These are phyloP conservation scores for Rhynchosporium agropyri DNA, from an alignment of 2,329 filamentous ascomycete species.

Conservation along the genomic window DNA sequence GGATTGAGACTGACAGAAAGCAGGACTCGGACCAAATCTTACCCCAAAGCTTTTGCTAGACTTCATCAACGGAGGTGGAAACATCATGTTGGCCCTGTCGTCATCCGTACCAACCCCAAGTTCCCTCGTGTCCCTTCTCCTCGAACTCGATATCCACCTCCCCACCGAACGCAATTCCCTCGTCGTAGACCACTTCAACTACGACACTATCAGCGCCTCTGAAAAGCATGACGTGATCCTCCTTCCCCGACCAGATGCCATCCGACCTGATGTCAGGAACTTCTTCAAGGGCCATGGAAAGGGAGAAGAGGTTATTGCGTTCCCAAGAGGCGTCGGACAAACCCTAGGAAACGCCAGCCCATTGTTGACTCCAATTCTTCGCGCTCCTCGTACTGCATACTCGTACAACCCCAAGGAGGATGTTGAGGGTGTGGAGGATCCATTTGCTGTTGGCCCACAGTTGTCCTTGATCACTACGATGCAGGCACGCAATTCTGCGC, in stretches of 20 bases:
- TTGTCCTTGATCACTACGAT: constrained; percentile 81
- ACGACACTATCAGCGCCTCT: constrained; percentile 73
- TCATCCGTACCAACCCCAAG: constrained; percentile 69
- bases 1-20: constrained; percentile 19
- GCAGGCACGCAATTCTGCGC: constrained; percentile 92
- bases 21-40: constrained; percentile 84
- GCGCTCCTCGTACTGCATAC: constrained; percentile 84
- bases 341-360: constrained; percentile 74
- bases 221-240: constrained; percentile 90
- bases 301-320: constrained; percentile 65
- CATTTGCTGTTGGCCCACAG: constrained; percentile 83
- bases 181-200: constrained; percentile 95
- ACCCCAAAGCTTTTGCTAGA: constrained; percentile 85
- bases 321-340: constrained; percentile 81
- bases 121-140: constrained; percentile 75
- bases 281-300: constrained; percentile 69
- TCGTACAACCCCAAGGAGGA: constrained; percentile 94
- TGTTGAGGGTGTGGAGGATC: constrained; percentile 70
- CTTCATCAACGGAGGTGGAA: constrained; percentile 89
- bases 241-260: constrained; percentile 65
- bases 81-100: constrained; percentile 84
- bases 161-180: constrained; percentile 81
- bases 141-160: constrained; percentile 88
- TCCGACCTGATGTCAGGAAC: constrained; percentile 71
- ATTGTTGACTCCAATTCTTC: constrained; percentile 78